Evolutionary conservation across 805 yeast species (phyloP).

Genomic region (Wickerhamiella hasegawae): DNA sequence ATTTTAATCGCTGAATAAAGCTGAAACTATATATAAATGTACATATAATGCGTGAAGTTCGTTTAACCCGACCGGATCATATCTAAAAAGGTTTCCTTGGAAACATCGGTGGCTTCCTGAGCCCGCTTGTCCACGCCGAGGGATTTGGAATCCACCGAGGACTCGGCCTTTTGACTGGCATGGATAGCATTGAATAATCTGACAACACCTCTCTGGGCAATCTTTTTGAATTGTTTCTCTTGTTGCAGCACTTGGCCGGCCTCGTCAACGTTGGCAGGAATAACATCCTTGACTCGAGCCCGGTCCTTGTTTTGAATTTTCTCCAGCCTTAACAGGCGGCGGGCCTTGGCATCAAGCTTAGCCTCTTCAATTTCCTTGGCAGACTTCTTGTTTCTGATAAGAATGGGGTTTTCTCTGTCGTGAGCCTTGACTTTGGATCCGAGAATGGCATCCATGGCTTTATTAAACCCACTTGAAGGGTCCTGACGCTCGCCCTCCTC

Average conservation of each 20-base stretch:
- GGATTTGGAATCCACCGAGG: slow-evolving; percentile 19
- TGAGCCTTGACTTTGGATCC: slow-evolving; percentile 80
- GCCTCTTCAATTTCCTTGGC: slow-evolving; percentile 64
- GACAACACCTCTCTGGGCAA: slow-evolving; percentile 81
- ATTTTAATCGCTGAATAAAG: slow-evolving; percentile 29
- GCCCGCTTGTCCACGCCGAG: slow-evolving; percentile 21
- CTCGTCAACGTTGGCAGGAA: slow-evolving; percentile 42
- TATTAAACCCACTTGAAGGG: slow-evolving; percentile 50
- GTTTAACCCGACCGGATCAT: slow-evolving; percentile 35
- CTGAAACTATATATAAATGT: background rate
- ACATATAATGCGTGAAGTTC: slow-evolving; percentile 4
- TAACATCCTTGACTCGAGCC: slow-evolving; percentile 48
- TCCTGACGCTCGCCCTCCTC: slow-evolving; percentile 15
- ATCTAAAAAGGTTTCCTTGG: slow-evolving; percentile 81
- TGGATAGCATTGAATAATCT: slow-evolving; percentile 70
- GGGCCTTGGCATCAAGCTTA: slow-evolving; percentile 72
- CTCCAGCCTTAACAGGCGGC: slow-evolving; percentile 50
- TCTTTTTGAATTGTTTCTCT: slow-evolving; percentile 56
- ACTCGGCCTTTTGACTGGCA: slow-evolving; percentile 45
- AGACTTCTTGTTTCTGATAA: slow-evolving; percentile 63
- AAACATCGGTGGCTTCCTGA: slow-evolving; percentile 48
- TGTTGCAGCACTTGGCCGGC: slow-evolving; percentile 43
- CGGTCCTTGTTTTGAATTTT: slow-evolving; percentile 51
- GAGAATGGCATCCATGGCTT: slow-evolving; percentile 69
- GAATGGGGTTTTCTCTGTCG: slow-evolving; percentile 75